Evolutionary conservation across 1,139 yeast genomes (phyloP), one percentile per base, ranked within the genome.

Genomic region (Saccharomyces hybrid): DNA sequence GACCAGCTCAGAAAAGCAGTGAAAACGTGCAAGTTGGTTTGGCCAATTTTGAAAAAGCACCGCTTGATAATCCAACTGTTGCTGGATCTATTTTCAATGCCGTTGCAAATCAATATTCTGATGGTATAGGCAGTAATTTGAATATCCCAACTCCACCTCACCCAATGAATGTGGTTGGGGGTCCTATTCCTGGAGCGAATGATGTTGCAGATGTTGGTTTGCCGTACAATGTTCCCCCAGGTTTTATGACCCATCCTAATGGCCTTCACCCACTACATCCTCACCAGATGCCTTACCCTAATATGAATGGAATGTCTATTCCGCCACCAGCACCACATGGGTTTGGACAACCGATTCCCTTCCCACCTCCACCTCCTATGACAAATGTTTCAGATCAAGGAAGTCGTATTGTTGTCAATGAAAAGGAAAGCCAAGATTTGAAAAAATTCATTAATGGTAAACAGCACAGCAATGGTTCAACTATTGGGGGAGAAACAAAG

Each of bases 211-310:
- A 59, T 20, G 57, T 59, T 11, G 63, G 67, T 14, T 53, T 65
- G 32, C 70, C 69, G n/a, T 65, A 63, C 52, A 47, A 41, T 11
- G 50, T 60, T 61, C 59, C 62, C 70, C 59, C 78, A 75, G 57
- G 78, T 31, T 16, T 49, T 9, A 20, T 50, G 5, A 28, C 26
- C 25, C 76, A 3, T 63, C 65, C 23, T 63, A 59, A 31, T 63
- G 64, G 28, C 68, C 67, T 27, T 61, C 56, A 61, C 23, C 69
- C 69, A 49, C 63, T 61, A 42, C 65, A 63, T 32, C 65, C 63
- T 30, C 50, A 49, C 44, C 69, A 66, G 34, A 62, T 58, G 50
- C 71, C 66, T 48, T 63, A 62, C 34, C 69, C 70, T 47, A 65
- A 63, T 28, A 53, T 47, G 48, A 38, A 38, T 38, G 61, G 59